phyloP scores from a whole-genome alignment of 2,329 filamentous ascomycete genomes.

The Alternaria gansuensis region DNA sequence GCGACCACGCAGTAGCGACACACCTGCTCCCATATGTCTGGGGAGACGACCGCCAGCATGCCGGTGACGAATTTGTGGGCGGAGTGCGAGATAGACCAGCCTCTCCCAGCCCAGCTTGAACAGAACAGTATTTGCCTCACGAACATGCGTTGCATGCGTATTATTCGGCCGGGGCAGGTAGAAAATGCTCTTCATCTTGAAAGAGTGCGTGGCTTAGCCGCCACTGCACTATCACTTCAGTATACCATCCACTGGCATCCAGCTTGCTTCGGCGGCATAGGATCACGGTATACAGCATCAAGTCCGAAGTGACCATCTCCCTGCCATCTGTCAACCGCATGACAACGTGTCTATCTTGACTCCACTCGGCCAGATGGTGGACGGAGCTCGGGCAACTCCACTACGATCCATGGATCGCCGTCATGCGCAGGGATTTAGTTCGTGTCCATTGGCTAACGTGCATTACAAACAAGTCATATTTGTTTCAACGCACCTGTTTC shows the following conservation, averaged over 20 bases:
- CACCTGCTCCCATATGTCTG: slow-evolving; percentile 68
- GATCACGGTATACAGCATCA: slow-evolving; percentile 5
- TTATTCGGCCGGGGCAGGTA: slow-evolving; percentile 26
- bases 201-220: slow-evolving; percentile 26
- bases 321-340: slow-evolving; percentile 23
- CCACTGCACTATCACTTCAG: slow-evolving; percentile 13
- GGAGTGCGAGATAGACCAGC: slow-evolving; percentile 39
- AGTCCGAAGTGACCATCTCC: slow-evolving; percentile 1
- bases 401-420: slow-evolving; percentile 29
- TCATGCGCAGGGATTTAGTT: slow-evolving; percentile 32
- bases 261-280: background rate
- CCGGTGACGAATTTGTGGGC: slow-evolving; percentile 38
- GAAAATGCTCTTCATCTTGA: slow-evolving; percentile 1
- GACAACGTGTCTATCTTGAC: slow-evolving; percentile 24
- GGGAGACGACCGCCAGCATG: slow-evolving; percentile 61
- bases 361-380: slow-evolving; percentile 28
- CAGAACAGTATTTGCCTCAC: slow-evolving; percentile 28
- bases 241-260: slow-evolving; percentile 15
- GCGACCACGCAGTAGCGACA: slow-evolving; percentile 53
- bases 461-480: slow-evolving; percentile 34
- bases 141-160: slow-evolving; percentile 35
- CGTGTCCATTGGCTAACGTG: slow-evolving; percentile 25
- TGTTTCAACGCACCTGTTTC: slow-evolving; percentile 41
- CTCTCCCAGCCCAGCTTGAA: slow-evolving; percentile 28
- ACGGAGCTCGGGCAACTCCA: slow-evolving; percentile 17